Conservation (phyloP, 108 stramenopile genomes). For the Schizochytrium sp. region DNA sequence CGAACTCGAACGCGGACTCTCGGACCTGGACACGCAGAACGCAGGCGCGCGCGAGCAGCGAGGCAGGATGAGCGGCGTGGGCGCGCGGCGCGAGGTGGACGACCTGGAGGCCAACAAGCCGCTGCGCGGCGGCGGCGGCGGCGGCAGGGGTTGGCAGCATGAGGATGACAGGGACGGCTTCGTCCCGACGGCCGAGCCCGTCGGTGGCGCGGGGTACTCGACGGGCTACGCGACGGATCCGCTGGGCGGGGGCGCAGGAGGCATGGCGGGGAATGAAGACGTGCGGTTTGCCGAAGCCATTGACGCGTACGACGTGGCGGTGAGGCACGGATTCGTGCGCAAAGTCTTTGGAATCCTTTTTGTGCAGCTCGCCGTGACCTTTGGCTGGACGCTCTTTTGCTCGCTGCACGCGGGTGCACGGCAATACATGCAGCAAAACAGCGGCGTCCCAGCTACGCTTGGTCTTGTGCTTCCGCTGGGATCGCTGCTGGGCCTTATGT, state of each 20-base stretch:
- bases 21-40: too few relatives aligned
- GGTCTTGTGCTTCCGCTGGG: neutral
- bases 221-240: neutral
- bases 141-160: too few relatives aligned
- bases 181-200: neutral
- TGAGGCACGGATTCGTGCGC: neutral
- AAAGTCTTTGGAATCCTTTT: neutral
- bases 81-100: neutral
- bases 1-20: too few relatives aligned
- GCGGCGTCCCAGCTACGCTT: neutral
- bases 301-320: neutral
- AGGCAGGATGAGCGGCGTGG: neutral
- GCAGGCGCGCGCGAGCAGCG: too few relatives aligned
- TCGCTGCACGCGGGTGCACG: neutral
- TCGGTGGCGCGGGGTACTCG: neutral
- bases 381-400: neutral
- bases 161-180: neutral
- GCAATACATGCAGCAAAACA: neutral
- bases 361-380: conserved; percentile 3
- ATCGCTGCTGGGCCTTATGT: neutral
- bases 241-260: neutral
- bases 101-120: neutral
- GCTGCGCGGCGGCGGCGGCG: neutral
- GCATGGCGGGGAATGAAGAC: neutral
- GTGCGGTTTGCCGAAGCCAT: neutral